A percentile compares a stretch with the other conserved stretches of the same genome.
These are phyloP conservation scores for Alternaria conjuncta DNA, from an alignment of 2,329 filamentous ascomycete species.

Conservation along the genomic window DNA sequence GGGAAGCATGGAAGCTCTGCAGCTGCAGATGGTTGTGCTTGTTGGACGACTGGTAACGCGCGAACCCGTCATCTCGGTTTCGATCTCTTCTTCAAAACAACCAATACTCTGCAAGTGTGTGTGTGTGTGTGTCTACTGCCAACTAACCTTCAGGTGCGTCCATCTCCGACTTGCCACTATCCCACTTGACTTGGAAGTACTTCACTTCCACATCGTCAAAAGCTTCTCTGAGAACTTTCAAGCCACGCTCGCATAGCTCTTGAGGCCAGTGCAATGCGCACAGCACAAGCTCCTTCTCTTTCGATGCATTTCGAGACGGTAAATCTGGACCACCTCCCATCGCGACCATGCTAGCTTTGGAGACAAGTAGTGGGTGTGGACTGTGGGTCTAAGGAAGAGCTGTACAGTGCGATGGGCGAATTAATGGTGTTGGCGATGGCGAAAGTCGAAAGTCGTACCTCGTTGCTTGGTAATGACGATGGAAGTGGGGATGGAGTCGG, in stretches of 20 bases:
- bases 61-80: not conserved
- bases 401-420: not conserved
- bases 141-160: constrained; percentile 50
- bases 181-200: constrained; percentile 33
- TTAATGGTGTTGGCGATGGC: not conserved
- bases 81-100: not conserved
- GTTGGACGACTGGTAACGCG: not conserved
- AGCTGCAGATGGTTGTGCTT: not conserved
- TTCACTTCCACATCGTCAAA: constrained; percentile 42
- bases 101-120: not conserved
- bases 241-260: constrained; percentile 23
- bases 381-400: no score
- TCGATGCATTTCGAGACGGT: constrained; percentile 34
- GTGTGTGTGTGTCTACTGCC: not conserved
- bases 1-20: not conserved
- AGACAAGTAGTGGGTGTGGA: not conserved
- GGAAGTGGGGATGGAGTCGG: not conserved
- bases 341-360: constrained; percentile 28
- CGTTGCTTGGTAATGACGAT: not conserved
- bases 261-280: constrained; percentile 51
- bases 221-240: constrained; percentile 35
- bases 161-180: constrained; percentile 47
- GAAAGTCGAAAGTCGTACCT: not conserved
- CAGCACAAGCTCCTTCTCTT: constrained; percentile 47
- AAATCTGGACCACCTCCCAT: constrained; percentile 55